Evolutionary conservation across 257 asterid species (phyloP), one percentile per base, ranked within the genome.

Genomic region (Salvia hispanica): DNA sequence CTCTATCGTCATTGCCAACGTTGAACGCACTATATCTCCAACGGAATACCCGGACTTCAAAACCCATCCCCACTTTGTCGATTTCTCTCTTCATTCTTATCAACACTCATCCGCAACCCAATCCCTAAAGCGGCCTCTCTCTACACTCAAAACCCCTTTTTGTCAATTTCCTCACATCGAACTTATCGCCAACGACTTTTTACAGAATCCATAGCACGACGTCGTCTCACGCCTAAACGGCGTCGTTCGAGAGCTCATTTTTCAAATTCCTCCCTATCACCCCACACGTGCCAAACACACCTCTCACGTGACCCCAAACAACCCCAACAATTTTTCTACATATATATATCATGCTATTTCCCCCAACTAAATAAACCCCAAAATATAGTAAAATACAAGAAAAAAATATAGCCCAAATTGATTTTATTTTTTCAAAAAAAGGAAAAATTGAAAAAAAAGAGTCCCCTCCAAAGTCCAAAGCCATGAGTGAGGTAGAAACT

Each of bases 401-500:
- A 51, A n/a, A n/a, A n/a, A n/a, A n/a, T n/a, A 16, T 4, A 51
- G 57, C 4, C 6, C 12, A 47, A 13, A 33, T 3, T 2, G 13
- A 39, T 25, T 2, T 25, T 25, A 0, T 25, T 25, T 25, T 25
- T 25, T 25, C 2, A 71, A 53, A 8, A 13, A 12, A 33, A 60
- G 12, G 48, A 53, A 12, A 76, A 58, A 79, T 74, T 83, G 31
- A 84, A 84, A 75, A 86, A 85, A 84, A 69, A 84, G n/a, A 86
- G 4, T 74, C 92, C 59, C 89, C 88, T 43, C 66, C 56, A 53
- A 75, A 75, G 63, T 55, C 78, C 65, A 62, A 68, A 57, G 71
- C 77, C 72, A 84, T 84, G 95, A 90, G 94, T 77, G 84, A 86
- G 91, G 91, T 78, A 77, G 74, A 85, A 18, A 57, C 74, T 16